Evolutionary conservation across 176 grass and related monocot genomes (phyloP).

Genomic region (Oryza nivara): DNA sequence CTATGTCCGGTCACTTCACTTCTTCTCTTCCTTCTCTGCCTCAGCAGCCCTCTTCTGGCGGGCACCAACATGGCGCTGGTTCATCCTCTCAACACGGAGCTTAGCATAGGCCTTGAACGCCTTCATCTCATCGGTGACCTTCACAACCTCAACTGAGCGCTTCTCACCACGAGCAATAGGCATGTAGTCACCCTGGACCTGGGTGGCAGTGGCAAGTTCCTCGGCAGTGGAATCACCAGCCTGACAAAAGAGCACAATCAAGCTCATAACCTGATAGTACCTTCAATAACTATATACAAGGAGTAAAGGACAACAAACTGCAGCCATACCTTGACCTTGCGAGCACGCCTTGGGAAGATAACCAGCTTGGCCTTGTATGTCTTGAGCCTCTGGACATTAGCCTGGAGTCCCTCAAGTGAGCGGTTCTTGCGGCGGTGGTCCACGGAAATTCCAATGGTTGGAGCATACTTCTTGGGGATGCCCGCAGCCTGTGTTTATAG

Average conservation of each 20-base stretch:
- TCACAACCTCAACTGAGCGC: slow-evolving; percentile 70
- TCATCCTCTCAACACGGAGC: slow-evolving; percentile 89
- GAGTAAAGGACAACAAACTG: neutral
- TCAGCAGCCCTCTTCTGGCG: slow-evolving; percentile 86
- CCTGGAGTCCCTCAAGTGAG: slow-evolving; percentile 82
- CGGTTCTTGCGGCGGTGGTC: slow-evolving; percentile 84
- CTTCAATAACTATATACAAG: neutral
- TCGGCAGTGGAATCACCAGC: slow-evolving; percentile 89
- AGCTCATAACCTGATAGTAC: neutral
- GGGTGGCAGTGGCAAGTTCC: slow-evolving; percentile 82
- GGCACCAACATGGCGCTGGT: slow-evolving; percentile 72
- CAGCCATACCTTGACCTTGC: slow-evolving; percentile 68
- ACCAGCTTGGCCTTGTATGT: slow-evolving; percentile 94
- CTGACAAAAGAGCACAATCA: slow-evolving; percentile 23
- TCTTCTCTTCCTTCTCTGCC: slow-evolving; percentile 94
- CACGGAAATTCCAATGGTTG: slow-evolving; percentile 81
- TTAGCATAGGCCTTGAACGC: slow-evolving; percentile 71
- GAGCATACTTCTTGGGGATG: slow-evolving; percentile 85
- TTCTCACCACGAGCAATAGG: slow-evolving; percentile 77
- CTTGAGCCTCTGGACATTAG: slow-evolving; percentile 82
- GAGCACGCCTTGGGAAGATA: slow-evolving; percentile 90
- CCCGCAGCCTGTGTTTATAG: slow-evolving; percentile 57
- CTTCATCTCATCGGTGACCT: slow-evolving; percentile 86
- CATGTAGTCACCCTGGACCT: slow-evolving; percentile 87
- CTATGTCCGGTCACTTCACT: slow-evolving; percentile 52